A percentile compares a stretch with the other conserved stretches of the same genome.
phyloP scores from a whole-genome alignment of 2,329 filamentous ascomycete genomes.

The Diaporthe aspalathi region DNA sequence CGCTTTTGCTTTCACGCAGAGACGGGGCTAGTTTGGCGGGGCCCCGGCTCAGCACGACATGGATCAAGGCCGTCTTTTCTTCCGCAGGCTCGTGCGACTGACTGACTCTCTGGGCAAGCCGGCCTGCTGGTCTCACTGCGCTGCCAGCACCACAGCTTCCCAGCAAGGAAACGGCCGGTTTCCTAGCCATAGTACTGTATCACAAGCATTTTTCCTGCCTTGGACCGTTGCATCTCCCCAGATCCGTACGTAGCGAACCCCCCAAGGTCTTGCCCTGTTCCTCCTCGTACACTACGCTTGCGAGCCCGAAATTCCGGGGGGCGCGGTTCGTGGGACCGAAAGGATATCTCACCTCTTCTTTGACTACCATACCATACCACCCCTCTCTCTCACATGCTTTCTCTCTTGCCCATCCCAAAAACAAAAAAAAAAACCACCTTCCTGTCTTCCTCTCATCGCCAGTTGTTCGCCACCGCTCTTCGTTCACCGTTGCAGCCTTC shows the following conservation, averaged over 20 bases:
- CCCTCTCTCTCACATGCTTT: constrained; percentile 33
- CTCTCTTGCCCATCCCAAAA: neutral
- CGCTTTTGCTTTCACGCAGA: constrained; percentile 15
- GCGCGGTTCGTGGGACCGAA: constrained; percentile 1
- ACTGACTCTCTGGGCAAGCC: constrained; percentile 3
- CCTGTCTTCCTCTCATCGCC: neutral
- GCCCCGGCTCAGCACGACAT: constrained; percentile 36
- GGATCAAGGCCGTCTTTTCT: constrained; percentile 26
- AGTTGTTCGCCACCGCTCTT: constrained; percentile 1
- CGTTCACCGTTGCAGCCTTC: neutral
- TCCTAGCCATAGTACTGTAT: constrained; percentile 20
- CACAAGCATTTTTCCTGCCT: constrained; percentile 17
- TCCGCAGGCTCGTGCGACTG: constrained; percentile 22
- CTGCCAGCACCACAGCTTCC: constrained; percentile 16
- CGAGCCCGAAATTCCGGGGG: constrained; percentile 10
- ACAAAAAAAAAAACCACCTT: constrained; percentile 9
- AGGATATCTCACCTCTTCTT: constrained; percentile 24
- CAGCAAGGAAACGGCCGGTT: constrained; percentile 17
- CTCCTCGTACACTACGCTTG: neutral
- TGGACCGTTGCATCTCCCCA: constrained; percentile 1
- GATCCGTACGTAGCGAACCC: constrained; percentile 11
- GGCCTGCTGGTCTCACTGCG: constrained; percentile 14
- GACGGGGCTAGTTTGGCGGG: constrained; percentile 34
- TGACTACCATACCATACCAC: constrained; percentile 11
- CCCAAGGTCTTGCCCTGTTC: constrained; percentile 20